Evolutionary conservation across 352 stramenopile species (phyloP).

Genomic region (Pythium scleroteichum): DNA sequence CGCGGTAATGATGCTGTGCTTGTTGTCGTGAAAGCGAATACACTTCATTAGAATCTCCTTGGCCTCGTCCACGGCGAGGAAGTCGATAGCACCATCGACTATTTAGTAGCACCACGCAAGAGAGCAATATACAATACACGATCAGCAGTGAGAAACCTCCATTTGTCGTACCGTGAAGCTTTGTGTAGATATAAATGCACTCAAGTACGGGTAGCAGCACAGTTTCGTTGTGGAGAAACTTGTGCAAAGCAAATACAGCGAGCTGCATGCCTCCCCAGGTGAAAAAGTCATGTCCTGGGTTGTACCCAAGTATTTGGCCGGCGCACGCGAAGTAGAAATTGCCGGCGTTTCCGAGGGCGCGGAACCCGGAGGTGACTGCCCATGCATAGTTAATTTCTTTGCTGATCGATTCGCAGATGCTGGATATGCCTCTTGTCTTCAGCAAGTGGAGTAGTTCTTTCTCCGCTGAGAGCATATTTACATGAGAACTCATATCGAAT

Average conservation of each 20-base stretch:
- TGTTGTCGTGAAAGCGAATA: conserved; percentile 76
- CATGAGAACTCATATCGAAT: background rate
- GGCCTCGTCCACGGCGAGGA: conserved; percentile 54
- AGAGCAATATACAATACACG: too few relatives aligned
- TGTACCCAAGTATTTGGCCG: conserved; percentile 62
- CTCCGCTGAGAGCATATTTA: conserved; percentile 47
- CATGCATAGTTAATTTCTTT: conserved; percentile 80
- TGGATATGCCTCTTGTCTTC: conserved; percentile 58
- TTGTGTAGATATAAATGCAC: conserved; percentile 68
- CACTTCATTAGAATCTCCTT: conserved; percentile 75
- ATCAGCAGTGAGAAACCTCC: background rate
- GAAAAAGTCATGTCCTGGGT: conserved; percentile 69
- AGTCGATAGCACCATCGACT: conserved; percentile 69
- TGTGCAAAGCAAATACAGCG: conserved; percentile 64
- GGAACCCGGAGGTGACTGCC: conserved; percentile 69
- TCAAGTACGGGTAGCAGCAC: conserved; percentile 68
- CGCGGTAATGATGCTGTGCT: conserved; percentile 60
- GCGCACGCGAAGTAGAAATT: conserved; percentile 83
- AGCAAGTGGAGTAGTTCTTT: conserved; percentile 64
- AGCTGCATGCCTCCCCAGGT: conserved; percentile 62
- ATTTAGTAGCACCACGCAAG: background rate
- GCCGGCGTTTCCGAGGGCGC: conserved; percentile 61
- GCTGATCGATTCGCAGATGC: conserved; percentile 70
- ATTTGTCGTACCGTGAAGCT: conserved; percentile 54
- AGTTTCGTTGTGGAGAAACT: conserved; percentile 74